Percentiles rank a stretch among this genome's conserved stretches.
Evolutionary conservation across 805 yeast species (phyloP).

Genomic region (Pichia deserticola): DNA sequence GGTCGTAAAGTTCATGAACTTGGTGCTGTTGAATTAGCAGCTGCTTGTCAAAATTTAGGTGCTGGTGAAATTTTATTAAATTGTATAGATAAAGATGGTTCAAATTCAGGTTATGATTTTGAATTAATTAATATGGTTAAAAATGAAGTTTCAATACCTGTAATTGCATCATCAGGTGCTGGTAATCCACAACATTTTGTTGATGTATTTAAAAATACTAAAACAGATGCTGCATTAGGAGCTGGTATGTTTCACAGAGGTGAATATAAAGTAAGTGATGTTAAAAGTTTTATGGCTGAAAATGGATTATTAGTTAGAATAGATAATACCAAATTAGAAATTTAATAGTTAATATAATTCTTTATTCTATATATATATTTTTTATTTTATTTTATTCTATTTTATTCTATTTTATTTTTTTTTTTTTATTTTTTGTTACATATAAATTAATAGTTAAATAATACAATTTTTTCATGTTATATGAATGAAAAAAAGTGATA

Average conservation of each 20-base stretch:
- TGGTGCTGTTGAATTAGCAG: slow-evolving; percentile 85
- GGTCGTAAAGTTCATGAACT: slow-evolving; percentile 84
- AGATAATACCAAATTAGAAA: slow-evolving; percentile 30
- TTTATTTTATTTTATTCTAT: too few species aligned
- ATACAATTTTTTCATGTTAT: too few species aligned
- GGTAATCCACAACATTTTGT: slow-evolving; percentile 88
- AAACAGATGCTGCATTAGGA: slow-evolving; percentile 94
- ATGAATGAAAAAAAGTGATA: too few species aligned
- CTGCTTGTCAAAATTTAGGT: slow-evolving; percentile 86
- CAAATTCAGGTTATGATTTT: slow-evolving; percentile 88
- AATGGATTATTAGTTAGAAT: slow-evolving; percentile 69
- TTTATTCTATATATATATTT: not conserved
- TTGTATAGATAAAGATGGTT: slow-evolving; percentile 95
- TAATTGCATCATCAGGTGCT: slow-evolving; percentile 97
- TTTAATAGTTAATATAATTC: not conserved
- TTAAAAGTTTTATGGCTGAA: slow-evolving; percentile 56
- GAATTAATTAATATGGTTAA: slow-evolving; percentile 80
- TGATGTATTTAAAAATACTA: slow-evolving; percentile 75
- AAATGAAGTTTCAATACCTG: slow-evolving; percentile 74
- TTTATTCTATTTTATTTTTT: not conserved
- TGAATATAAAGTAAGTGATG: slow-evolving; percentile 81
- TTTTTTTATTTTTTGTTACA: not conserved
- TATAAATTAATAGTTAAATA: too few species aligned
- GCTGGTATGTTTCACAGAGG: slow-evolving; percentile 98
- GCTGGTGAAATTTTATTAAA: slow-evolving; percentile 93